Evolutionary conservation across 2,329 filamentous ascomycete species (phyloP).

Genomic region (Cladophialophora immunda): DNA sequence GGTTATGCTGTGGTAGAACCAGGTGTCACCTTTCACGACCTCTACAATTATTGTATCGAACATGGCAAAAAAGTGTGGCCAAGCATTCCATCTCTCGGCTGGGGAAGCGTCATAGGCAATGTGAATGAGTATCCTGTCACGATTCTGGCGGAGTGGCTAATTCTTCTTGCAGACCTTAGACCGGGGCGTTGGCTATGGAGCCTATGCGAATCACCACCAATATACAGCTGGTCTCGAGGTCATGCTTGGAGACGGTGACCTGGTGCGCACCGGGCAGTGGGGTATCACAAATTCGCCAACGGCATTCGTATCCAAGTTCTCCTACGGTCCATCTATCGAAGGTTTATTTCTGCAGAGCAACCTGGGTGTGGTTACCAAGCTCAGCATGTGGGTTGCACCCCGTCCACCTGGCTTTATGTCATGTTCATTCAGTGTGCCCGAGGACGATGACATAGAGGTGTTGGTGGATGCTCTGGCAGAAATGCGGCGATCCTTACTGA

Average conservation of each 20-base stretch:
- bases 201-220: constrained; percentile 55
- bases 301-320: constrained; percentile 1
- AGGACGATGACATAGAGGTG: neutral
- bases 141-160: too few species aligned
- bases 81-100: constrained; percentile 58
- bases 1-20: constrained; percentile 48
- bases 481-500: neutral
- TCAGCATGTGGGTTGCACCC: constrained; percentile 34
- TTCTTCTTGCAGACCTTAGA: constrained; percentile 47
- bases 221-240: constrained; percentile 55
- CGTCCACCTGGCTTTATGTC: constrained; percentile 42
- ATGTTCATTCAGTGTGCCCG: constrained; percentile 45
- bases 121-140: too few species aligned
- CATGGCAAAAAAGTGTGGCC: constrained; percentile 54
- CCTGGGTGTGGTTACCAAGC: constrained; percentile 36
- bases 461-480: constrained; percentile 1
- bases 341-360: constrained; percentile 37
- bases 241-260: constrained; percentile 49
- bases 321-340: constrained; percentile 18
- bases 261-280: constrained; percentile 53
- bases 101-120: constrained; percentile 51
- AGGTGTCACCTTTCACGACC: constrained; percentile 56
- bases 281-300: constrained; percentile 17
- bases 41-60: constrained; percentile 52
- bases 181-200: constrained; percentile 46